Conservation (phyloP, 192 early-diverging fungal species). For the Umbelopsis ramanniana region DNA sequence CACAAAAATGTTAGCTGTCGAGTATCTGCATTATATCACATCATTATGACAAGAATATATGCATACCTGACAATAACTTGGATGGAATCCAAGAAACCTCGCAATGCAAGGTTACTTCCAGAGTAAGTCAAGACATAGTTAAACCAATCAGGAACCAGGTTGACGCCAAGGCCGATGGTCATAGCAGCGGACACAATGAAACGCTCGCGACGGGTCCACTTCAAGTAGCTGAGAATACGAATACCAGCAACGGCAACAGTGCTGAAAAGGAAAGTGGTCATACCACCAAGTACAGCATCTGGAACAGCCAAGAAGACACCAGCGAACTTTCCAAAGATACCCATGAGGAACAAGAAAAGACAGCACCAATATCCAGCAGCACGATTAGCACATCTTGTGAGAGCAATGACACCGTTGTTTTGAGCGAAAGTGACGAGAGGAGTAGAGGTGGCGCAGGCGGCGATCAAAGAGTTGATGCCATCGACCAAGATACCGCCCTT, state of each 20-base stretch:
- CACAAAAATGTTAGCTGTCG: background rate
- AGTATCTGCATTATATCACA: background rate
- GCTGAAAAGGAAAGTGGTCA: conserved; percentile 58
- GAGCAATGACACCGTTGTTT: conserved; percentile 61
- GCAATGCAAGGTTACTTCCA: conserved; percentile 42
- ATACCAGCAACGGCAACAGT: conserved; percentile 61
- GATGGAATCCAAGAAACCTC: conserved; percentile 48
- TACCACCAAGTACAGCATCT: conserved; percentile 53
- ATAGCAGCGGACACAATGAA: conserved; percentile 55
- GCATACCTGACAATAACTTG: conserved; percentile 44
- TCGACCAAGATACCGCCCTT: conserved; percentile 59
- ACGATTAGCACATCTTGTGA: conserved; percentile 59
- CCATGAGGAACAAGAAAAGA: conserved; percentile 53
- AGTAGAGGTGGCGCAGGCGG: conserved; percentile 49
- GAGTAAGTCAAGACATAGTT: conserved; percentile 52
- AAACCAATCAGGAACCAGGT: conserved; percentile 55
- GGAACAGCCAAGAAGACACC: conserved; percentile 52
- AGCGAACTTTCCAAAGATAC: conserved; percentile 57
- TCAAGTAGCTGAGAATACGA: conserved; percentile 53
- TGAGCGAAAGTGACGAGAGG: conserved; percentile 62
- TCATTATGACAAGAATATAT: background rate
- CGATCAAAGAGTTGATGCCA: conserved; percentile 46
- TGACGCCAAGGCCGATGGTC: conserved; percentile 52
- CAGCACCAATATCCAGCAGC: conserved; percentile 60
- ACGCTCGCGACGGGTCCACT: conserved; percentile 60